Evolutionary conservation across 1,284 basidiomycete species (phyloP).

Genomic region (Microbotryomycetes sp.): DNA sequence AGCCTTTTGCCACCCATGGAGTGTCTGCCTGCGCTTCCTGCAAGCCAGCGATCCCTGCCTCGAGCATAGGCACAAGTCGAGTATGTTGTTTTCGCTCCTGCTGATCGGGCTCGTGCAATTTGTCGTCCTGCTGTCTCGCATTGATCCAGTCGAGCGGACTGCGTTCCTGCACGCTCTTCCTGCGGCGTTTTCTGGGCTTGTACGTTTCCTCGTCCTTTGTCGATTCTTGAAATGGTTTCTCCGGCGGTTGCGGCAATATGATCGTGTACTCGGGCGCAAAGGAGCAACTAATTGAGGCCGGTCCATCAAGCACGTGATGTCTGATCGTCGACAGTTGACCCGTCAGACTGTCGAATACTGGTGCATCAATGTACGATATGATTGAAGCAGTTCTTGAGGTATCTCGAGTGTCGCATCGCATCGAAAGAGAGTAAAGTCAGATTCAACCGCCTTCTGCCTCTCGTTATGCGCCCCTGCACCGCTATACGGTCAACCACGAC

Average conservation of each 20-base stretch:
- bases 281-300: not conserved
- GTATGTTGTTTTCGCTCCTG: conserved; percentile 13
- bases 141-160: not conserved
- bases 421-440: too few species aligned
- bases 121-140: not conserved
- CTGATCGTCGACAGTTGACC: too few species aligned
- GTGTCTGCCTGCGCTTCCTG: too few species aligned
- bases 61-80: not conserved
- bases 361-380: too few species aligned
- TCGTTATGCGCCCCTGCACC: too few species aligned
- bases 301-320: not conserved
- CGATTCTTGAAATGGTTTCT: not conserved
- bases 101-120: not conserved
- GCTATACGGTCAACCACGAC: too few species aligned
- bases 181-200: not conserved
- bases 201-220: not conserved
- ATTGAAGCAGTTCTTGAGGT: too few species aligned
- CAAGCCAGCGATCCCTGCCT: conserved; percentile 6
- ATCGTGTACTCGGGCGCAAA: not conserved
- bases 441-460: too few species aligned
- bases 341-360: too few species aligned
- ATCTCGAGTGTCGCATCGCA: too few species aligned
- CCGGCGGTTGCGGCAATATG: not conserved
- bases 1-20: too few species aligned
- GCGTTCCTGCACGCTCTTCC: not conserved